phyloP scores from a whole-genome alignment of 768 basidiomycete genomes.

The Mycena haematopus region DNA sequence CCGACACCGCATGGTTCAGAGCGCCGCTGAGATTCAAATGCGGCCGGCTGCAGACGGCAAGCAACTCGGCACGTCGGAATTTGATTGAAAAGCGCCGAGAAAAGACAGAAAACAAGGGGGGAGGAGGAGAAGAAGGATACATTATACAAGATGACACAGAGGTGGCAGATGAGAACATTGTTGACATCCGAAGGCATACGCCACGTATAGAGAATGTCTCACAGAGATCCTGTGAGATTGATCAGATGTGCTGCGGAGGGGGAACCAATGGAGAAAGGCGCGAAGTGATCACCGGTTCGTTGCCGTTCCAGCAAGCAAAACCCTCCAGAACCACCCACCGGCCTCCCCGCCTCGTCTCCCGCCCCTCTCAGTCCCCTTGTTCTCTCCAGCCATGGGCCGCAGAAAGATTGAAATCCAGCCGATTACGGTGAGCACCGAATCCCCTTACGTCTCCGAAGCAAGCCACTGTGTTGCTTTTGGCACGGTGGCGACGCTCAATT shows the following conservation, averaged over 20 bases:
- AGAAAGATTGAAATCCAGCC: conserved; percentile 86
- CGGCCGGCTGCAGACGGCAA: conserved; percentile 18
- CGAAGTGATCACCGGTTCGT: conserved; percentile 17
- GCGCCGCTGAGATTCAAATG: conserved; percentile 5
- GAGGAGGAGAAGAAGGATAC: too few relatives aligned
- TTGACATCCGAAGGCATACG: conserved; percentile 2
- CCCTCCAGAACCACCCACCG: conserved; percentile 1
- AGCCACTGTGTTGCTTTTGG: conserved; percentile 24
- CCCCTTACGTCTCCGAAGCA: conserved; percentile 30
- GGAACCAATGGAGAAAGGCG: conserved; percentile 20
- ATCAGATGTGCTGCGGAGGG: conserved; percentile 23
- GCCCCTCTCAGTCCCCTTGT: neutral
- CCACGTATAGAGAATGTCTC: neutral
- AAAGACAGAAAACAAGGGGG: neutral
- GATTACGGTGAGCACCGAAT: conserved; percentile 64
- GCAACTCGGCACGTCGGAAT: neutral
- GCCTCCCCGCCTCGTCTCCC: conserved; percentile 12
- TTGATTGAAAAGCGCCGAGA: neutral
- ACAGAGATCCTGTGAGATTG: conserved; percentile 3
- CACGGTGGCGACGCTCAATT: conserved; percentile 34
- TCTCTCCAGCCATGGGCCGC: conserved; percentile 58
- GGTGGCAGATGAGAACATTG: neutral
- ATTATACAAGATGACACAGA: neutral
- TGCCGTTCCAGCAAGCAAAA: conserved; percentile 26
- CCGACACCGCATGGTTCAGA: neutral